Base-by-base conservation (phyloP, 2,329 filamentous ascomycete genomes). In the Ophiostoma pallidulum region DNA sequence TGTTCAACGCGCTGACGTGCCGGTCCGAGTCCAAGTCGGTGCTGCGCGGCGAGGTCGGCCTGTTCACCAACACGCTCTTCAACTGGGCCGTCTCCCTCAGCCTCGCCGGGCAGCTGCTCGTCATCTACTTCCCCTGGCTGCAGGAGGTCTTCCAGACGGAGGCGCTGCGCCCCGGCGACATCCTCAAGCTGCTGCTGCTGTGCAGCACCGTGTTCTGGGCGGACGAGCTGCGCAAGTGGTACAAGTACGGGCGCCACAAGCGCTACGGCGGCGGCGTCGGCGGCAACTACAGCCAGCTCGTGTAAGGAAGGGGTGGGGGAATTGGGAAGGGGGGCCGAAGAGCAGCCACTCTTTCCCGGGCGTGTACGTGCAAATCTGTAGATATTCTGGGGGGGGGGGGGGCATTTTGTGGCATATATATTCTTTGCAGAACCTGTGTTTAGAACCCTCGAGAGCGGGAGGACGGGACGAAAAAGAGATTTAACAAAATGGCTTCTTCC, bases 131-230 rank as follows among this genome's bases (percentile, higher is more conserved):
- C 54, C 92, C 92, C 9, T 90, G 89, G 69, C 70, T 98, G 57
- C 92, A 98, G 67, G 78, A 86, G 45, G 82, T 97, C 5, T 98
- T 98, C 68, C 92, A 98, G 70, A 98, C 92, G 0, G 92, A 98
- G 65, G 83, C 86, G 1, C 66, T 98, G 46, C 71, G 78, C 0
- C 62, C 90, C 8, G 69, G 75, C 51, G 92, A 98, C 70, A 65
- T 97, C 48, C 59, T 89, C 35, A 70, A 80, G 50, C 69, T 98
- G 56, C 58, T 91, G 24, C 62, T 79, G 39, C 71, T 98, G 51
- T 85, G 90, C 52, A 97, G 90, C 67, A 80, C 78, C 43, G 92
- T 98, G 24, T 94, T 98, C 64, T 97, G 88, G 87, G 89, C 82
- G 12, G 92, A 98, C 64, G 92, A 98, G 68, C 74, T 74, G 37